These are phyloP conservation scores for Spathaspora girioi DNA, from an alignment of 805 yeast genomes.

Conservation along the genomic window DNA sequence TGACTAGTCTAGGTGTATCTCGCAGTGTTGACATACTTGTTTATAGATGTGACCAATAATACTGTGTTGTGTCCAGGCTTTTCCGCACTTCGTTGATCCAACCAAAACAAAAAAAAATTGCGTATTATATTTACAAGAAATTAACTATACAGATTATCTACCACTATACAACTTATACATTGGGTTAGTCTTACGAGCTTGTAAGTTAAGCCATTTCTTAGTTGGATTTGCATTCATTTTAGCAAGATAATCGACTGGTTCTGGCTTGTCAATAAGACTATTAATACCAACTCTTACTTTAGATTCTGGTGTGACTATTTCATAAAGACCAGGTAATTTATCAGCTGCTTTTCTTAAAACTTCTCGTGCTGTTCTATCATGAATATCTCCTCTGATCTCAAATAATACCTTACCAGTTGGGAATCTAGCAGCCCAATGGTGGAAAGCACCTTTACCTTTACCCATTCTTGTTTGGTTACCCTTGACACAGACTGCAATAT, in stretches of 20 bases:
- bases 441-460: constrained; percentile 97
- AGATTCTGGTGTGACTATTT: constrained; percentile 65
- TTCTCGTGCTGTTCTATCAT: constrained; percentile 86
- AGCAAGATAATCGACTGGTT: constrained; percentile 50
- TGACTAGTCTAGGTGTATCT: constrained; percentile 25
- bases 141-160: constrained; percentile 33
- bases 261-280: constrained; percentile 46
- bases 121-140: constrained; percentile 1
- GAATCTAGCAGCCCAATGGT: constrained; percentile 94
- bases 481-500: constrained; percentile 88
- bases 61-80: too few relatives aligned
- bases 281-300: constrained; percentile 71
- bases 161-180: constrained; percentile 59
- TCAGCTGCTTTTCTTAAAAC: constrained; percentile 87
- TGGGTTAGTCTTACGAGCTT: constrained; percentile 44
- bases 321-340: constrained; percentile 89
- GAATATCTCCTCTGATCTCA: constrained; percentile 78
- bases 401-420: constrained; percentile 93
- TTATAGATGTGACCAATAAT: neutral
- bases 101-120: neutral
- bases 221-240: constrained; percentile 59
- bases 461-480: constrained; percentile 99
- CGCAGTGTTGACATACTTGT: constrained; percentile 22
- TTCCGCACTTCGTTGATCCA: neutral
- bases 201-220: constrained; percentile 54